Base-by-base conservation (phyloP, 108 stramenopile species). In the Nitzschia palea region DNA sequence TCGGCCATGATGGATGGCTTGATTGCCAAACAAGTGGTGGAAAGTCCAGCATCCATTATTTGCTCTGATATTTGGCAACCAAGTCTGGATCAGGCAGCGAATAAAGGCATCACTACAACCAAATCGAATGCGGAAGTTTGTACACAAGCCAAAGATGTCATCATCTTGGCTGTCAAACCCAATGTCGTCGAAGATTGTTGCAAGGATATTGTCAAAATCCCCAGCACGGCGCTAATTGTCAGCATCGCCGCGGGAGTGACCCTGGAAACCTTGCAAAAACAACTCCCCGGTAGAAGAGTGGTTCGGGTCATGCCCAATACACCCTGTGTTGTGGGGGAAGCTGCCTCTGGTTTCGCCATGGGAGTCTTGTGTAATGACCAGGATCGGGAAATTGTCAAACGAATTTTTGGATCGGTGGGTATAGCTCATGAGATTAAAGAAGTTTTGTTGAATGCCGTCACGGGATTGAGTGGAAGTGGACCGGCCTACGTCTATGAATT, bases 261-360 rank as follows among this genome's bases (percentile, higher is more conserved):
- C 2, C 47, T 94, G 29, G 76, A 65, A 40, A 65, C 80, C 5
- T 64, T 96, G n/a, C 89, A 94, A 67, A 66, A 55, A 6, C 44
- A 47, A 2, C 70, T 92, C 26, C 83, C 79, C 20, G 85, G 79
- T 44, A 53, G 84, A 44, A 71, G 93, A 27, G 86, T 97, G 18
- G 82, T 97, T 4, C 88, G 96, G 5, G 94, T 97, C 27, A 97
- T 98, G 96, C 96, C 97, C 63, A 98, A 98, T 74, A 97, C 96
- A 0, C 92, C 95, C 2, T 97, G 95, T 75, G 74, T 90, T 30
- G 91, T 98, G 5, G 91, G 92, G 8, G 87, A 95, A 73, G 81
- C 80, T 25, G 95, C 97, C 0, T 80, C 86, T 34, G 95, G 90
- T 29, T 95, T 83, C 63, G 77, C 93, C 1, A 26, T 85, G 51